Percentiles rank a stretch among this genome's conserved stretches.
Evolutionary conservation across 2,329 filamentous ascomycete species (phyloP).

Genomic region (Aquanectria penicillioides): DNA sequence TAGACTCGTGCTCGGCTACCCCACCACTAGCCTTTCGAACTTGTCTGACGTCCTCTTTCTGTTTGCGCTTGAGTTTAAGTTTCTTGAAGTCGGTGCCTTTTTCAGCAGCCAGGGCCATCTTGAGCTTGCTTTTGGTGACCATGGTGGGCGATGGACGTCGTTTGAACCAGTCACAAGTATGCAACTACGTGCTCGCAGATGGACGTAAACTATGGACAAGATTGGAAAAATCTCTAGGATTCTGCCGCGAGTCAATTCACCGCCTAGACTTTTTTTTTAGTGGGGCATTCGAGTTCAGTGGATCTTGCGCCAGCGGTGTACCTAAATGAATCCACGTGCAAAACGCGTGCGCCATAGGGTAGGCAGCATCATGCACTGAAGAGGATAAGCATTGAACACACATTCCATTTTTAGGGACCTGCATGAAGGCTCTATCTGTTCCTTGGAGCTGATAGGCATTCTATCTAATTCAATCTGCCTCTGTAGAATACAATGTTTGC

Average conservation of each 20-base stretch:
- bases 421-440: no score
- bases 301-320: not conserved
- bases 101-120: slow-evolving; percentile 64
- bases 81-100: slow-evolving; percentile 65
- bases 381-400: no score
- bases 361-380: no score
- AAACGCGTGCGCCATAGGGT: not conserved
- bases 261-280: slow-evolving; percentile 42
- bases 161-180: slow-evolving; percentile 18
- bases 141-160: slow-evolving; percentile 40
- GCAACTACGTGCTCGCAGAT: not conserved
- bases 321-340: not conserved
- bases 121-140: slow-evolving; percentile 61
- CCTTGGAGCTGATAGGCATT: no score
- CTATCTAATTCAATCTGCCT: no score
- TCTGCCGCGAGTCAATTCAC: slow-evolving; percentile 41
- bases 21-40: slow-evolving; percentile 44
- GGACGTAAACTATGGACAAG: slow-evolving; percentile 31
- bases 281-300: slow-evolving; percentile 23
- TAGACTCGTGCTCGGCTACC: slow-evolving; percentile 40
- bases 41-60: slow-evolving; percentile 55
- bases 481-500: no score
- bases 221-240: slow-evolving; percentile 45
- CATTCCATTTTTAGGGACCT: no score
- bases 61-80: slow-evolving; percentile 59